Percentiles rank a stretch among this genome's conserved stretches.
phyloP scores from a whole-genome alignment of 257 asterid genomes.

The Gentiana dahurica region DNA sequence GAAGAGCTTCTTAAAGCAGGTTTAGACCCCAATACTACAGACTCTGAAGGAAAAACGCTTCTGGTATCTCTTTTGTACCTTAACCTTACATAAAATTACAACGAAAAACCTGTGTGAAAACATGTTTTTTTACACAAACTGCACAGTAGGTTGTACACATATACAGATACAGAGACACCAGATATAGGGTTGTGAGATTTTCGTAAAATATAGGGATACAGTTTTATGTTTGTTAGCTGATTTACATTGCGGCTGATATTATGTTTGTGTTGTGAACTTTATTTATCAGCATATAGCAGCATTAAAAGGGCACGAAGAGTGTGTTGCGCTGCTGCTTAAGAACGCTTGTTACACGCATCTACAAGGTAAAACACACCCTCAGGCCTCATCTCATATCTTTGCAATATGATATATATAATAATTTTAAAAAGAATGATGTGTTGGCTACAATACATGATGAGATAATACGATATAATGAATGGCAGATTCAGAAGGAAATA shows the following conservation, averaged over 20 bases:
- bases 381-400: background rate
- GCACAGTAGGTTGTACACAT: no score
- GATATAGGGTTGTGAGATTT: no score
- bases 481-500: constrained; percentile 66
- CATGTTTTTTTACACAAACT: no score
- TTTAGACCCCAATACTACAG: constrained; percentile 79
- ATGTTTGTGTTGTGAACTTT: constrained; percentile 1
- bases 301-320: constrained; percentile 76
- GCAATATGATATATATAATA: background rate
- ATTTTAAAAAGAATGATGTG: background rate
- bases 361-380: constrained; percentile 32
- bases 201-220: no score
- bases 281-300: constrained; percentile 77
- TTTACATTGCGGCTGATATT: background rate
- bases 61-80: constrained; percentile 33
- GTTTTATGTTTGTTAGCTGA: no score
- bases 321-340: constrained; percentile 75
- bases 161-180: no score
- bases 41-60: constrained; percentile 65
- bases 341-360: constrained; percentile 70
- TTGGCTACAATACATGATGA: background rate
- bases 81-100: background rate
- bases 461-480: no score
- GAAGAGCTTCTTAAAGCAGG: constrained; percentile 85
- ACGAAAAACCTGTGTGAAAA: no score